Base-by-base conservation (phyloP, 495 filamentous ascomycete species). In the Talaromyces adpressus region DNA sequence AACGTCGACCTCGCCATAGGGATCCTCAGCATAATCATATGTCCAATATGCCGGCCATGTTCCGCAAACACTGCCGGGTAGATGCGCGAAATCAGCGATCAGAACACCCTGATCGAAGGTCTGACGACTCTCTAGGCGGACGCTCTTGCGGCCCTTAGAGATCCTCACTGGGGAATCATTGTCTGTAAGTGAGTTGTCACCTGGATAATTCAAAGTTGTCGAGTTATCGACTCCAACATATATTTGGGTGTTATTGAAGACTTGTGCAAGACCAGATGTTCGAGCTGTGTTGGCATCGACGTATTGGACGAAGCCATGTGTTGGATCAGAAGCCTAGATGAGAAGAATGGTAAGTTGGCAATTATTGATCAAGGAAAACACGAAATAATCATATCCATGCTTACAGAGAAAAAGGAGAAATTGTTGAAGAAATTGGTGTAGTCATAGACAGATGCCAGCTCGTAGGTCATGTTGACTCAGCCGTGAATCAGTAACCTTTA, bases 11-110 rank as follows among this genome's bases (percentile, higher is more conserved):
- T 61, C 59, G 18, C 59, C 59, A n/a, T 61, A 45, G 4, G 36
- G 59, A 27, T 45, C 23, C 4, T 52, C 36, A 22, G 12, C 30
- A 29, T 61, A 45, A 18, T 52, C 25, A 49, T 47, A 61, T 29
- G 36, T 61, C 59, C 59, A 61, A 29, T 47, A 71, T 58, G 83
- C 75, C 34, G 83, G 83, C 83, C 81, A 85, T 25, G 73, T 76
- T 18, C 85, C 85, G 68, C 86, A 89, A 52, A 65, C 68, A 4
- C 76, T 70, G 11, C 72, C 74, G 1, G 86, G 86, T 77, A 87
- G 85, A 69, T 88, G 85, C 6, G 73, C 71, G 52, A 88, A 81
- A 63, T 87, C 85, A 23, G 79, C 78, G 62, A 89, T 73, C 70
- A 88, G 82, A 54, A 89, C 77, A n/a, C 84, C 85, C 8, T 75